Percentiles rank a stretch among this genome's conserved stretches.
Evolutionary conservation across 306 rosid species (phyloP).

Genomic region (Medicago ruthenica): DNA sequence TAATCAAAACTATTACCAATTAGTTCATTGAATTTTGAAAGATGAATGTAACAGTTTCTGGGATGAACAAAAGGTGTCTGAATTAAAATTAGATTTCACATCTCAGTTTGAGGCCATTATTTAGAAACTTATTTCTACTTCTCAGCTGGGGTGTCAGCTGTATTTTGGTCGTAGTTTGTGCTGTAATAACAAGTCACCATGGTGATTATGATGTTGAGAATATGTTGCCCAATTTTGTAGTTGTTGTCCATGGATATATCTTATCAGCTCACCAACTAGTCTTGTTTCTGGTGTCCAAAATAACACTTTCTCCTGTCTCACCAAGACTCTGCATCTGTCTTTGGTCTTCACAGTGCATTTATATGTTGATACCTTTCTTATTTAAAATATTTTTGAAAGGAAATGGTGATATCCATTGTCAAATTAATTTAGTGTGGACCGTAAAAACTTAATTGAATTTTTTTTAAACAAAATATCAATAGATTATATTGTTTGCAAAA

Average conservation of each 20-base stretch:
- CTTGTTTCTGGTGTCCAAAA: neutral
- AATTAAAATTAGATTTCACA: conserved; percentile 2
- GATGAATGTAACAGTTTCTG: conserved; percentile 16
- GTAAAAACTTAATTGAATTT: no score
- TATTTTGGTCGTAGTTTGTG: conserved; percentile 22
- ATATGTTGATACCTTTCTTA: no score
- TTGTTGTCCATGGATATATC: neutral
- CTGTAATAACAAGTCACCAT: conserved; percentile 27
- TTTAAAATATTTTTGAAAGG: no score
- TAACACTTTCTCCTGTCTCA: neutral
- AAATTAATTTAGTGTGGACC: no score
- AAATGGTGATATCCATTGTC: no score
- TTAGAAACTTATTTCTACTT: neutral
- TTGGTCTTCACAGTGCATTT: no score
- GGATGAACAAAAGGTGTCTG: neutral
- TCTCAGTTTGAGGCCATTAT: neutral
- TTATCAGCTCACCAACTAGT: neutral
- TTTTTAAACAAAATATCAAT: no score
- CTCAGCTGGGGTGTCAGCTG: neutral
- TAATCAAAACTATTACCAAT: conserved; percentile 2
- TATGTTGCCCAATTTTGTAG: conserved; percentile 11
- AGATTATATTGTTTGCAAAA: no score
- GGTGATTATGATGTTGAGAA: conserved; percentile 26
- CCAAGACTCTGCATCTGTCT: no score
- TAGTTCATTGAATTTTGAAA: conserved; percentile 2